phyloP scores from a whole-genome alignment of 192 early-diverging fungal genomes.

The Coemansia sp. region DNA sequence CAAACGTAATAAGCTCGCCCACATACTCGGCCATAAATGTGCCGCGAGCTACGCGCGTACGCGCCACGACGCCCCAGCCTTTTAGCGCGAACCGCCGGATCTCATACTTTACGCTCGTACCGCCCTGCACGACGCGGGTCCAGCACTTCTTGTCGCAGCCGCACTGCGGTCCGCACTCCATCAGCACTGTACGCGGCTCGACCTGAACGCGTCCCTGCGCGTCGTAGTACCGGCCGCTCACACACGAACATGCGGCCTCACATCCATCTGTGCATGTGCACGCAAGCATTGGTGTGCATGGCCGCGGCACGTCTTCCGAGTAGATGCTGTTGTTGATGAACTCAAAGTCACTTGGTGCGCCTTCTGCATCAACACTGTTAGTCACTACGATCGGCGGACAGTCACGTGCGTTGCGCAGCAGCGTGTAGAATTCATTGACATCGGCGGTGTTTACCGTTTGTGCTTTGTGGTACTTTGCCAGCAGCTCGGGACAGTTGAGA shows the following conservation, averaged over 20 bases:
- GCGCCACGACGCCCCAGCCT: constrained; percentile 53
- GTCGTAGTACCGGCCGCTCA: constrained; percentile 31
- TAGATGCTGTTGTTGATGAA: constrained; percentile 42
- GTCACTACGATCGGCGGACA: constrained; percentile 22
- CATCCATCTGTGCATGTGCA: constrained; percentile 37
- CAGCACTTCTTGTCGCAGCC: constrained; percentile 31
- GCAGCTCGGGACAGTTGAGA: constrained; percentile 12
- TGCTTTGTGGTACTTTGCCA: constrained; percentile 15
- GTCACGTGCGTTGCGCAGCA: constrained; percentile 19
- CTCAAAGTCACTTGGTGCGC: constrained; percentile 32
- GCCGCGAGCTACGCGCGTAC: constrained; percentile 36
- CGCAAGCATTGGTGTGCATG: constrained; percentile 32
- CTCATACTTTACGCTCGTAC: constrained; percentile 31
- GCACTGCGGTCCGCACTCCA: constrained; percentile 48
- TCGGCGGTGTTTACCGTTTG: constrained; percentile 30
- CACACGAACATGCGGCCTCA: constrained; percentile 23
- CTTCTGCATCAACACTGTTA: constrained; percentile 43
- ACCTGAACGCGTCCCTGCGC: constrained; percentile 22
- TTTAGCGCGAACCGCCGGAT: constrained; percentile 41
- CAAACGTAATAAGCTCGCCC: constrained; percentile 86
- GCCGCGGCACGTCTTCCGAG: constrained; percentile 43
- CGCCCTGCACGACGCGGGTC: constrained; percentile 50
- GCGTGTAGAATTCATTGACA: constrained; percentile 26
- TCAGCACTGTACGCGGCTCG: constrained; percentile 8
- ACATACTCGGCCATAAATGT: constrained; percentile 95